Conservation (phyloP, 345 rosid species). For the Limnanthes douglasii region DNA sequence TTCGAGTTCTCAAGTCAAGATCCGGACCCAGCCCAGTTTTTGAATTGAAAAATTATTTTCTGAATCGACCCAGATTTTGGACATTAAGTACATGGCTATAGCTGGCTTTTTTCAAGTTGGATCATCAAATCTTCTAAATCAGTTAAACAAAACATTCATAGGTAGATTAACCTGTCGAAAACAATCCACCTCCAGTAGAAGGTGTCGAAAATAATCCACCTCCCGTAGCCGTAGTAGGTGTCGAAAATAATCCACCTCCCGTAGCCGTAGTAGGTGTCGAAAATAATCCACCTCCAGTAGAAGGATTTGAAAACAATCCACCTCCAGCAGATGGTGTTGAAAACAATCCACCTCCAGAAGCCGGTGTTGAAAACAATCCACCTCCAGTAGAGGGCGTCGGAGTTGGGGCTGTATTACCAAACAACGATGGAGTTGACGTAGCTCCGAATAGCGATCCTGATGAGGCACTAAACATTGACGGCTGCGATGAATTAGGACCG, state of each 20-base stretch:
- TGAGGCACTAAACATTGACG: conserved; percentile 47
- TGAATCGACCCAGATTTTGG: no score
- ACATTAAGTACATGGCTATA: no score
- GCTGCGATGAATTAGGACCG: conserved; percentile 34
- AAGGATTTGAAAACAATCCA: conserved; percentile 7
- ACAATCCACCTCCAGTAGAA: conserved; percentile 4
- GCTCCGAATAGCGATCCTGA: conserved; percentile 21
- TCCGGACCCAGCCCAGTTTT: no score
- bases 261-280: neutral
- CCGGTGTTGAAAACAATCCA: conserved; percentile 21
- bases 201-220: neutral
- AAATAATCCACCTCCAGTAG: neutral
- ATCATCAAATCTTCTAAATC: neutral
- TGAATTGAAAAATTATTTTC: no score
- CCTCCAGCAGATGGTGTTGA: conserved; percentile 56
- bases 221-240: no score
- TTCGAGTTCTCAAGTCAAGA: no score
- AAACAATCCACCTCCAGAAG: conserved; percentile 35
- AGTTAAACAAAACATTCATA: neutral
- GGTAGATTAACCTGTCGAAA: neutral
- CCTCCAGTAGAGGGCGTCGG: conserved; percentile 29
- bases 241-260: neutral
- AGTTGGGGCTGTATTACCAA: conserved; percentile 52
- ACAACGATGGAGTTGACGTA: conserved; percentile 25
- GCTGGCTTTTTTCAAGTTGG: no score